A percentile compares a stretch with the other conserved stretches of the same genome.
Conservation (phyloP, 345 rosid species). For the Crucihimalaya himalaica region DNA sequence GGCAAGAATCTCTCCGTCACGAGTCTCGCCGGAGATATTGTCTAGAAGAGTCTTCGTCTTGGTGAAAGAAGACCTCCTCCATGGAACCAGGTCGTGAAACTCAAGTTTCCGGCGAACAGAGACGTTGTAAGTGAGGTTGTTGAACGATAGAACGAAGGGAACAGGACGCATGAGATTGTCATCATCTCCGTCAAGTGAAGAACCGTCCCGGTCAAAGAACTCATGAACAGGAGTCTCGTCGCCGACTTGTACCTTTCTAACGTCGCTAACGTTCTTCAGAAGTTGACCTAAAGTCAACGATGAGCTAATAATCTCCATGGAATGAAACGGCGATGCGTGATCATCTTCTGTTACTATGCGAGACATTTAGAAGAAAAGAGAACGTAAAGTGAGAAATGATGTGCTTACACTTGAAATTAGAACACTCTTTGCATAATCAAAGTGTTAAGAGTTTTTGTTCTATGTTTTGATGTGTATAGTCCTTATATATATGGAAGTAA, state of each 20-base stretch:
- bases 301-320: constrained; percentile 46
- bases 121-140: constrained; percentile 74
- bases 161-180: constrained; percentile 46
- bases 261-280: constrained; percentile 71
- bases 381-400: not conserved
- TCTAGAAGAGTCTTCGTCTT: constrained; percentile 69
- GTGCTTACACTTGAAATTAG: not conserved
- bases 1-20: constrained; percentile 85
- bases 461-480: not conserved
- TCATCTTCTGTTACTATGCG: constrained; percentile 46
- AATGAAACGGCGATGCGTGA: constrained; percentile 37
- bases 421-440: constrained; percentile 24
- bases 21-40: constrained; percentile 79
- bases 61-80: constrained; percentile 39
- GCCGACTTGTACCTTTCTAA: constrained; percentile 54
- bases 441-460: not conserved
- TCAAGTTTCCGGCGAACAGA: constrained; percentile 55
- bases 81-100: constrained; percentile 39
- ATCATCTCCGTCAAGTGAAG: constrained; percentile 20
- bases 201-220: constrained; percentile 39
- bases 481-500: constrained; percentile 17
- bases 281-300: constrained; percentile 70
- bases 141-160: constrained; percentile 72
- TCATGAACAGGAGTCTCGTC: constrained; percentile 68
- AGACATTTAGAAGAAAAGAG: constrained; percentile 41